phyloP scores from a whole-genome alignment of 805 yeast genomes.

The Pichia californica region DNA sequence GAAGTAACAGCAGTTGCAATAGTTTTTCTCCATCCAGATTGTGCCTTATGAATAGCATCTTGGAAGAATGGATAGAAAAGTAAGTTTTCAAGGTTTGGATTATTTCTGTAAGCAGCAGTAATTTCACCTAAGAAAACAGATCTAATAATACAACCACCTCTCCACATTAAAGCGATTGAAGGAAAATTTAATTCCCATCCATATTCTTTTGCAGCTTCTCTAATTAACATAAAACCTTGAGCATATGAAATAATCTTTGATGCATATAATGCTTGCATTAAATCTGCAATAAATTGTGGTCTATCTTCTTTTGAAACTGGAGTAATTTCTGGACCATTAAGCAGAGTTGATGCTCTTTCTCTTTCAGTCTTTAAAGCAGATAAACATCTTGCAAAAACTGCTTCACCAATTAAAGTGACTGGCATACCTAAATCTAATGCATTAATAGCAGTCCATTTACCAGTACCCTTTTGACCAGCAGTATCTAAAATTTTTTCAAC shows the following conservation, averaged over 20 bases:
- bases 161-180: slow-evolving; percentile 98
- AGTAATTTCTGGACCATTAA: slow-evolving; percentile 72
- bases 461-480: slow-evolving; percentile 99
- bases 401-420: slow-evolving; percentile 96
- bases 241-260: slow-evolving; percentile 98
- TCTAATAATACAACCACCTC: slow-evolving; percentile 99
- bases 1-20: slow-evolving; percentile 67
- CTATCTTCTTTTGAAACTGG: slow-evolving; percentile 65
- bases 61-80: slow-evolving; percentile 93
- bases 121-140: slow-evolving; percentile 97
- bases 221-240: slow-evolving; percentile 98
- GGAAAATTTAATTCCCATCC: slow-evolving; percentile 97
- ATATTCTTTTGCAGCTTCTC: slow-evolving; percentile 96
- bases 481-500: slow-evolving; percentile 94
- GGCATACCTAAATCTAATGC: slow-evolving; percentile 98
- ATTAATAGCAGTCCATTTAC: slow-evolving; percentile 99
- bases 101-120: slow-evolving; percentile 90
- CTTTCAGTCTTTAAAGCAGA: slow-evolving; percentile 92
- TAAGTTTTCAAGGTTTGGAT: slow-evolving; percentile 91
- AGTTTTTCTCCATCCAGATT: slow-evolving; percentile 90
- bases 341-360: slow-evolving; percentile 69
- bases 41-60: slow-evolving; percentile 87
- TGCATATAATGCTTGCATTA: slow-evolving; percentile 97
- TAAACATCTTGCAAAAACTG: slow-evolving; percentile 93
- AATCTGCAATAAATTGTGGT: slow-evolving; percentile 79